Evolutionary conservation across 164 flowering plant genomes (phyloP).

Genomic region (Vitis cinerea): DNA sequence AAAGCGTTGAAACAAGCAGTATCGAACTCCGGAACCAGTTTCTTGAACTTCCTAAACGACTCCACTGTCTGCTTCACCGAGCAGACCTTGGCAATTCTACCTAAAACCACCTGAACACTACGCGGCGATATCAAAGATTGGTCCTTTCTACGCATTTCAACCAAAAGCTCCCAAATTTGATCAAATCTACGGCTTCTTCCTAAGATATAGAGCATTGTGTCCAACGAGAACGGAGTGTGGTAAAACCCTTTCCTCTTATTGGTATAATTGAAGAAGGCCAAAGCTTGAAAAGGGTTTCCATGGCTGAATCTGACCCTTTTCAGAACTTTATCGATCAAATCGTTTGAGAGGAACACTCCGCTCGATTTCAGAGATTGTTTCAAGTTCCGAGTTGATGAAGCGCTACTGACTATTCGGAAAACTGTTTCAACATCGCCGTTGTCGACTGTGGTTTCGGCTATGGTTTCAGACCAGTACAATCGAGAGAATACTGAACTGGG

Average conservation of each 20-base stretch:
- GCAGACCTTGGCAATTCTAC: conserved; percentile 74
- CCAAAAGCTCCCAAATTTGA: conserved; percentile 58
- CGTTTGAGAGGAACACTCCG: conserved; percentile 56
- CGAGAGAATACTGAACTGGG: conserved; percentile 14
- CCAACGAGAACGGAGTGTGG: conserved; percentile 62
- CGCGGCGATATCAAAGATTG: conserved; percentile 51
- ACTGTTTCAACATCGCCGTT: conserved; percentile 36
- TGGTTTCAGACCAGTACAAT: conserved; percentile 12
- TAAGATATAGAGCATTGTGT: conserved; percentile 73
- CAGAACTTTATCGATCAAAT: conserved; percentile 61
- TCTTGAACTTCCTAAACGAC: conserved; percentile 55
- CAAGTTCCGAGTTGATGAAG: conserved; percentile 34
- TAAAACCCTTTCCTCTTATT: conserved; percentile 49
- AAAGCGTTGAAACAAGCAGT: conserved; percentile 64
- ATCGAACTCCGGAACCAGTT: conserved; percentile 47
- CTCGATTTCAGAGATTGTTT: conserved; percentile 43
- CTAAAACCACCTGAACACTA: conserved; percentile 70
- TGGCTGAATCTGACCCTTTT: conserved; percentile 81
- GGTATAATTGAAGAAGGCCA: conserved; percentile 59
- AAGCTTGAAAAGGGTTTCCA: conserved; percentile 59
- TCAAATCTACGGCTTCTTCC: conserved; percentile 66
- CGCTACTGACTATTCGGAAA: conserved; percentile 35
- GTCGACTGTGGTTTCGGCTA: neutral
- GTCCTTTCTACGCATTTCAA: conserved; percentile 57
- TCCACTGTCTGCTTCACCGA: conserved; percentile 78